Evolutionary conservation across 768 basidiomycete genomes (phyloP).

Genomic region (Rhodotorula diobovata): DNA sequence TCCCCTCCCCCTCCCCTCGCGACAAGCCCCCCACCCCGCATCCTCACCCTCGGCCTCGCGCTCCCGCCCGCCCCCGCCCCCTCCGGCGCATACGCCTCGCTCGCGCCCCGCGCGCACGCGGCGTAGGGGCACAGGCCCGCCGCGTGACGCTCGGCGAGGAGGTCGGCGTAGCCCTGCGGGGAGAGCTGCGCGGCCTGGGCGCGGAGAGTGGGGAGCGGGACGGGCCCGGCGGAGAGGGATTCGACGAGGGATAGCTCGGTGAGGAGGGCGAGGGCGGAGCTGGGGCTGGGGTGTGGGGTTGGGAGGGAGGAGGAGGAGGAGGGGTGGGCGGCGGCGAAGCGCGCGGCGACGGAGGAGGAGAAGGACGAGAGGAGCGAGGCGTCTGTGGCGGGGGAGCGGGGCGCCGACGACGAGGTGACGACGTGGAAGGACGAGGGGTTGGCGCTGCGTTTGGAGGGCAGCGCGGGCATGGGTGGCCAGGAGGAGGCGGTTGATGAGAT

Average conservation of each 20-base stretch:
- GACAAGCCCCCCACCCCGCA: conserved; percentile 1
- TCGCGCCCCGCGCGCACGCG: neutral
- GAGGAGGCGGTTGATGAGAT: neutral
- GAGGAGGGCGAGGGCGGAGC: neutral
- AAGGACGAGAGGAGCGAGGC: neutral
- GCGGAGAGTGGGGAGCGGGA: neutral
- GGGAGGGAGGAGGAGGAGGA: neutral
- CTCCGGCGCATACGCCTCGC: neutral
- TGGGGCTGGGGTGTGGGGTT: neutral
- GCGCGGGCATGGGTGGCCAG: neutral
- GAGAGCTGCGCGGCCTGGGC: neutral
- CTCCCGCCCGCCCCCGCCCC: neutral
- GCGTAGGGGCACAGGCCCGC: conserved; percentile 2
- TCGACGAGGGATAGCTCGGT: conserved; percentile 18
- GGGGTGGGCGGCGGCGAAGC: too few relatives aligned
- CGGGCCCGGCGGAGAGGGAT: neutral
- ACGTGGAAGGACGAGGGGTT: conserved; percentile 13
- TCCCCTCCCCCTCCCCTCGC: neutral
- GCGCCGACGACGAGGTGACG: conserved; percentile 4
- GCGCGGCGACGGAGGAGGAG: neutral
- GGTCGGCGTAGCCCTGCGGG: neutral
- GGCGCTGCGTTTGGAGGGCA: neutral
- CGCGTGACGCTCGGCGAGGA: conserved; percentile 6
- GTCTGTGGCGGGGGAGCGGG: neutral
- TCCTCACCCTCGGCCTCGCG: neutral